These are phyloP conservation scores for Colletotrichum zoysiae DNA, from an alignment of 2,329 filamentous ascomycete species.

Conservation along the genomic window DNA sequence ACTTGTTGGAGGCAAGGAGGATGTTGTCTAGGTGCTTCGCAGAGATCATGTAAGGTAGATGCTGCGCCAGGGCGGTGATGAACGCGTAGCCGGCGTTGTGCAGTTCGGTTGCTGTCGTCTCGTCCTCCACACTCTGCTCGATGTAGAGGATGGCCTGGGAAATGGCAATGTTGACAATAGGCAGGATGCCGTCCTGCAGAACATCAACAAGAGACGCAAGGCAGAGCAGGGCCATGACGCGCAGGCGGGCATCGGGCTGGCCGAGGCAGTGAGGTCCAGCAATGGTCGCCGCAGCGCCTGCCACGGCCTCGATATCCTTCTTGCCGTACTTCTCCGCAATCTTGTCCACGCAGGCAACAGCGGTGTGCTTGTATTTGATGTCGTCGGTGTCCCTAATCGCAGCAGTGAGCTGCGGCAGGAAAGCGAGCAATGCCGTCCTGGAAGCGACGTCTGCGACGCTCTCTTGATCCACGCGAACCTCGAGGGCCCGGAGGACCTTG, in stretches of 20 bases:
- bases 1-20: slow-evolving; percentile 78
- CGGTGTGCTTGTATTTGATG: slow-evolving; percentile 83
- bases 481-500: slow-evolving; percentile 84
- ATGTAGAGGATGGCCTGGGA: slow-evolving; percentile 80
- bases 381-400: slow-evolving; percentile 81
- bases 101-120: slow-evolving; percentile 70
- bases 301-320: slow-evolving; percentile 83
- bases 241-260: slow-evolving; percentile 77
- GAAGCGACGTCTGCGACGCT: slow-evolving; percentile 76
- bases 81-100: slow-evolving; percentile 88
- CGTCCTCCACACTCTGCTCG: slow-evolving; percentile 69
- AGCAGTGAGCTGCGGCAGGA: slow-evolving; percentile 81
- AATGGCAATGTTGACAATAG: slow-evolving; percentile 82
- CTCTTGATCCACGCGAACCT: slow-evolving; percentile 81
- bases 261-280: slow-evolving; percentile 82
- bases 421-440: slow-evolving; percentile 78
- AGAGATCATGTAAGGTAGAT: slow-evolving; percentile 91
- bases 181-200: slow-evolving; percentile 86
- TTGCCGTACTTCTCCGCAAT: slow-evolving; percentile 96
- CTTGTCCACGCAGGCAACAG: slow-evolving; percentile 90
- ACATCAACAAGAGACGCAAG: slow-evolving; percentile 91
- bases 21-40: slow-evolving; percentile 79
- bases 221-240: slow-evolving; percentile 87
- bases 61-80: slow-evolving; percentile 81
- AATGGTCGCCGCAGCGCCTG: slow-evolving; percentile 81